These are phyloP conservation scores for Suhomyces sp. DNA, from an alignment of 805 yeast genomes.

Conservation along the genomic window DNA sequence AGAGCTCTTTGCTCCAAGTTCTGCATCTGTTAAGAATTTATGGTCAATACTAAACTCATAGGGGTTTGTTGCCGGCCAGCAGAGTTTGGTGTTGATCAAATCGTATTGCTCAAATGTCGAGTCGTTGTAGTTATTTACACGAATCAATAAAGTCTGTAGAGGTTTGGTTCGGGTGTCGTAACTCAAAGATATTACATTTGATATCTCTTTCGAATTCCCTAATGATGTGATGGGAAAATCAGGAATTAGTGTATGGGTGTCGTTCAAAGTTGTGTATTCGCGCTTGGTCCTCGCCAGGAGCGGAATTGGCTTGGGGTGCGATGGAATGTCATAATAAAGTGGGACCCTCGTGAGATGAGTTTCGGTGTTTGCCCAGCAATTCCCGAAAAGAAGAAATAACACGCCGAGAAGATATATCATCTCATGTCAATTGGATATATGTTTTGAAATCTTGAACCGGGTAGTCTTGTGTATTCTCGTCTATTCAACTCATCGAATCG, in stretches of 20 bases:
- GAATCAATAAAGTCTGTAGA: slow-evolving; percentile 21
- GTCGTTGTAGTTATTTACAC: slow-evolving; percentile 34
- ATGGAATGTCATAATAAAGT: slow-evolving; percentile 33
- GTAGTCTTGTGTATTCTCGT: neutral
- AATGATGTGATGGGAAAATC: slow-evolving; percentile 26
- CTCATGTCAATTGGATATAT: slow-evolving; percentile 1
- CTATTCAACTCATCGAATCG: neutral
- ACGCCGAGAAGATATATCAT: slow-evolving; percentile 3
- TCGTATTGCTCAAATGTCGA: slow-evolving; percentile 23
- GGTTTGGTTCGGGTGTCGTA: slow-evolving; percentile 9
- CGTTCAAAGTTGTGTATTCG: slow-evolving; percentile 15
- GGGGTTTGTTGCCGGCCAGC: slow-evolving; percentile 38
- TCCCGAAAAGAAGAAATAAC: neutral
- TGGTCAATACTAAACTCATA: slow-evolving; percentile 23
- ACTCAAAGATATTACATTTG: slow-evolving; percentile 3
- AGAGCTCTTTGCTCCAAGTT: slow-evolving; percentile 1
- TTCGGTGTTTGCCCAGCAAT: slow-evolving; percentile 36
- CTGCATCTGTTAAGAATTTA: slow-evolving; percentile 17
- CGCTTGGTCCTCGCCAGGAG: neutral
- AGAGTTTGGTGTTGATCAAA: slow-evolving; percentile 26
- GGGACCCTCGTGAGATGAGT: slow-evolving; percentile 31
- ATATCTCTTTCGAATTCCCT: neutral
- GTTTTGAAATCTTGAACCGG: neutral
- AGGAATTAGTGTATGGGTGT: slow-evolving; percentile 18
- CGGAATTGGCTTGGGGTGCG: slow-evolving; percentile 8